Evolutionary conservation across 139 green algal genomes (phyloP).

Genomic region (Nannochloris sp.): DNA sequence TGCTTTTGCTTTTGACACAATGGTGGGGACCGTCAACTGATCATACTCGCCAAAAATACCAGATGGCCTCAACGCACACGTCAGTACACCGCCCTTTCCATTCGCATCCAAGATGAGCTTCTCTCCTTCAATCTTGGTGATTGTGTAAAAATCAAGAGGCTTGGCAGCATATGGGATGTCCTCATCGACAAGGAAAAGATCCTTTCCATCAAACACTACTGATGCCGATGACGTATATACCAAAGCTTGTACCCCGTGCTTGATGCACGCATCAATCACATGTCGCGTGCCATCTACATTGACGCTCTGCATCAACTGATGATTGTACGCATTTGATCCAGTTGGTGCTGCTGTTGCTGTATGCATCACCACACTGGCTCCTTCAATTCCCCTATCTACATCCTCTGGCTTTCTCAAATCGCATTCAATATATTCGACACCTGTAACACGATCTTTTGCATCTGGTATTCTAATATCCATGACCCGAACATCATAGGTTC

Average conservation of each 20-base stretch:
- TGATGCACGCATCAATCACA: conserved; percentile 62
- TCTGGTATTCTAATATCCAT: conserved; percentile 57
- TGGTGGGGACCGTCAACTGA: conserved; percentile 64
- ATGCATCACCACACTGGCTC: conserved; percentile 77
- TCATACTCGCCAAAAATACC: conserved; percentile 86
- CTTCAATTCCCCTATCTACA: conserved; percentile 32
- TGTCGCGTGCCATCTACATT: conserved; percentile 77
- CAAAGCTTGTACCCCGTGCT: conserved; percentile 23
- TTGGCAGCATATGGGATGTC: conserved; percentile 47
- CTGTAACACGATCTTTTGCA: not conserved
- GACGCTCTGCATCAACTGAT: conserved; percentile 70
- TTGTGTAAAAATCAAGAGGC: conserved; percentile 81
- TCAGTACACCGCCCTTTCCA: conserved; percentile 42
- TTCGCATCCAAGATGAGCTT: conserved; percentile 65
- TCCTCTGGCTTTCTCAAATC: conserved; percentile 50
- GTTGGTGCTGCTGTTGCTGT: conserved; percentile 71
- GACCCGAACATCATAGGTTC: conserved; percentile 52
- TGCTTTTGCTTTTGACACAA: conserved; percentile 32
- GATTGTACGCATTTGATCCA: conserved; percentile 56
- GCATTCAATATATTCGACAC: conserved; percentile 32
- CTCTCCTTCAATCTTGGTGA: conserved; percentile 65
- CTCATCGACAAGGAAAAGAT: conserved; percentile 60
- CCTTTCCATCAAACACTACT: conserved; percentile 79
- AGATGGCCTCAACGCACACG: conserved; percentile 61
- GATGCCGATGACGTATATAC: conserved; percentile 68